Conservation (phyloP, 2,329 filamentous ascomycete genomes). For the Balansia obtecta region DNA sequence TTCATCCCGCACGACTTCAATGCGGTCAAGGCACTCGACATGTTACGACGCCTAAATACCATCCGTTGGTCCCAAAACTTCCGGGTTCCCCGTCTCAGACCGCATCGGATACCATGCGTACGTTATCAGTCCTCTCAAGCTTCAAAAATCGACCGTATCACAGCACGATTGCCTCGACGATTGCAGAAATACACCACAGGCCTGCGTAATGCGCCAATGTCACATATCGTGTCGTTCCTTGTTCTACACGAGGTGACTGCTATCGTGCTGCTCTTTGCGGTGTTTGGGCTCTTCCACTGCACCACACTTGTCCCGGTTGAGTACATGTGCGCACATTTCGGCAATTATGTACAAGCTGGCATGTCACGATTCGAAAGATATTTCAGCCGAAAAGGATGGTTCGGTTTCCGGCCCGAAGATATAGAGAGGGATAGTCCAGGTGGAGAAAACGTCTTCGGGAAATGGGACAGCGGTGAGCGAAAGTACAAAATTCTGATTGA, state of each 20-base stretch:
- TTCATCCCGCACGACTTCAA: background rate
- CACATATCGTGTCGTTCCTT: constrained; percentile 76
- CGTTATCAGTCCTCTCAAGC: constrained; percentile 17
- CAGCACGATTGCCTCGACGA: constrained; percentile 47
- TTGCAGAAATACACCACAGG: constrained; percentile 57
- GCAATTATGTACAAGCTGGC: constrained; percentile 43
- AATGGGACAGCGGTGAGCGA: constrained; percentile 27
- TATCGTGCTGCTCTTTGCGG: constrained; percentile 61
- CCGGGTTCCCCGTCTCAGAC: constrained; percentile 5
- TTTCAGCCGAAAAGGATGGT: constrained; percentile 70
- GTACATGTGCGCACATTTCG: constrained; percentile 38
- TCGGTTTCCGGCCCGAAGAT: constrained; percentile 41
- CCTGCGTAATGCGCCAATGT: constrained; percentile 64
- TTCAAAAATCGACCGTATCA: constrained; percentile 31
- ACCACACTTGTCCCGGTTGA: constrained; percentile 55
- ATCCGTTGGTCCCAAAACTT: constrained; percentile 13
- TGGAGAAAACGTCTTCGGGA: constrained; percentile 17
- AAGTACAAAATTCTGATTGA: constrained; percentile 48
- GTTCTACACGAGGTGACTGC: constrained; percentile 89
- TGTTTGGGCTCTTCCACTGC: constrained; percentile 72
- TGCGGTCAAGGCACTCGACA: constrained; percentile 3
- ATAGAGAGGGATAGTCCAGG: constrained; percentile 8
- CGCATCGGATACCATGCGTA: constrained; percentile 5
- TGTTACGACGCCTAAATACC: constrained; percentile 14
- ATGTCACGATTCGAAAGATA: constrained; percentile 66